phyloP scores from a whole-genome alignment of 768 basidiomycete species.

The Favolaschia claudopus region DNA sequence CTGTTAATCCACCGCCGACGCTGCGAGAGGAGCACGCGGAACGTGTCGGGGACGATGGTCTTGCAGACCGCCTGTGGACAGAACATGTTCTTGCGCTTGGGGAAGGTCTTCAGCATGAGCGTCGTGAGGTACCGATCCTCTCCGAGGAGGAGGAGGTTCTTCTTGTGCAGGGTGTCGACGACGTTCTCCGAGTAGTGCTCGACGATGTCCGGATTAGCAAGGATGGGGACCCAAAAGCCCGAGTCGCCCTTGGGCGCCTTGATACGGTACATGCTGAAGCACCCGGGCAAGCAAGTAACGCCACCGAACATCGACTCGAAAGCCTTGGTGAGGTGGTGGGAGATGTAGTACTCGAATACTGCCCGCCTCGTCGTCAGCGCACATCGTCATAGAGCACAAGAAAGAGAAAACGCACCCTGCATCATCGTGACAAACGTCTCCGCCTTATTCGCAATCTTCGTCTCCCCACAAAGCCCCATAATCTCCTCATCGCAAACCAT shows the following conservation, averaged over 20 bases:
- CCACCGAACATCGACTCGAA: slow-evolving; percentile 99
- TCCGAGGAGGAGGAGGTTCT: slow-evolving; percentile 95
- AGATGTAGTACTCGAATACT: slow-evolving; percentile 99
- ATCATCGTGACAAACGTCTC: slow-evolving; percentile 99
- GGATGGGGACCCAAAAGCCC: slow-evolving; percentile 98
- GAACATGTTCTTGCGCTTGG: slow-evolving; percentile 98
- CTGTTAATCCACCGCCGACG: slow-evolving; percentile 99
- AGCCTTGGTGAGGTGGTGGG: slow-evolving; percentile 98
- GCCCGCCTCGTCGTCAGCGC: slow-evolving; percentile 16
- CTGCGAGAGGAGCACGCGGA: slow-evolving; percentile 91
- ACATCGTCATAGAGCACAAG: neutral
- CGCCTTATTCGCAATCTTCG: slow-evolving; percentile 99
- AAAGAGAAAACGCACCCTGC: slow-evolving; percentile 73
- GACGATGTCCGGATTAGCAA: slow-evolving; percentile 98
- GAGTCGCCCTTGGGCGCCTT: slow-evolving; percentile 97
- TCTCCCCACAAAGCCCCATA: slow-evolving; percentile 99
- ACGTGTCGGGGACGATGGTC: slow-evolving; percentile 97
- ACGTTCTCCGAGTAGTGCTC: slow-evolving; percentile 99
- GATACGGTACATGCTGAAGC: slow-evolving; percentile 99
- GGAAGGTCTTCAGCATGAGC: slow-evolving; percentile 98
- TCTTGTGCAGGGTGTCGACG: slow-evolving; percentile 99
- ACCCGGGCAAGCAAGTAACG: slow-evolving; percentile 98
- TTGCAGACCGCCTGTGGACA: slow-evolving; percentile 99
- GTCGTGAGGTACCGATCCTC: slow-evolving; percentile 99
- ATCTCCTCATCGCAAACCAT: slow-evolving; percentile 98